These are phyloP conservation scores for Amylocarpus encephaloides DNA, from an alignment of 2,329 filamentous ascomycete species.

Conservation along the genomic window DNA sequence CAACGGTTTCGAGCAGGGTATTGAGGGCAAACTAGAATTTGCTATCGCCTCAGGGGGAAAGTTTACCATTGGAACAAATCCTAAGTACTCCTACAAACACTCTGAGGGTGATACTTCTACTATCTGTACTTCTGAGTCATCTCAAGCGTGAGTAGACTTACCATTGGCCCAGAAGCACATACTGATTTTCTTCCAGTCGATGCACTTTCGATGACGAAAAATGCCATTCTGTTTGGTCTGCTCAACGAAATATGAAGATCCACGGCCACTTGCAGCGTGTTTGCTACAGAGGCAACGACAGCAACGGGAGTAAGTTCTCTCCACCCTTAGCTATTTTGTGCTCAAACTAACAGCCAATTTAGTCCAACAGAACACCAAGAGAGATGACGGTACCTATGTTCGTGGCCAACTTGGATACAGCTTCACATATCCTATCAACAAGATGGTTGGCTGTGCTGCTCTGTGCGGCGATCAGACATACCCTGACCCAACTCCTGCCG, in stretches of 20 bases:
- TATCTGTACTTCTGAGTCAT: neutral
- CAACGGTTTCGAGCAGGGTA: neutral
- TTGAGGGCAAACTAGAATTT: neutral
- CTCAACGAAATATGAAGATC: neutral
- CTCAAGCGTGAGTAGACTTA: neutral
- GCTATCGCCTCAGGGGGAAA: neutral
- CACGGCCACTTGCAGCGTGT: neutral
- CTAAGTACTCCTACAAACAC: neutral
- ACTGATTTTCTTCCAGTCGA: too few relatives aligned
- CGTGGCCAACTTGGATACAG: neutral
- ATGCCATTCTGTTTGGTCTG: neutral
- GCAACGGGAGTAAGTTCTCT: neutral
- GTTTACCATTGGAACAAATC: neutral
- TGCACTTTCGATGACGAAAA: neutral
- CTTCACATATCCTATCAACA: neutral
- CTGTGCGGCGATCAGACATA: neutral
- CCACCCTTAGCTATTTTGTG: too few relatives aligned
- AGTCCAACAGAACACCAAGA: neutral
- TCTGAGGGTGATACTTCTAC: too few relatives aligned
- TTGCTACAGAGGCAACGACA: neutral
- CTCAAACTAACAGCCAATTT: neutral
- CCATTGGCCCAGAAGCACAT: too few relatives aligned
- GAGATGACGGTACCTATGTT: neutral
- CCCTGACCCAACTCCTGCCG: neutral
- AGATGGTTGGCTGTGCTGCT: neutral